These are phyloP conservation scores for Biscutella laevigata DNA, from an alignment of 441 rosid species.

Conservation along the genomic window DNA sequence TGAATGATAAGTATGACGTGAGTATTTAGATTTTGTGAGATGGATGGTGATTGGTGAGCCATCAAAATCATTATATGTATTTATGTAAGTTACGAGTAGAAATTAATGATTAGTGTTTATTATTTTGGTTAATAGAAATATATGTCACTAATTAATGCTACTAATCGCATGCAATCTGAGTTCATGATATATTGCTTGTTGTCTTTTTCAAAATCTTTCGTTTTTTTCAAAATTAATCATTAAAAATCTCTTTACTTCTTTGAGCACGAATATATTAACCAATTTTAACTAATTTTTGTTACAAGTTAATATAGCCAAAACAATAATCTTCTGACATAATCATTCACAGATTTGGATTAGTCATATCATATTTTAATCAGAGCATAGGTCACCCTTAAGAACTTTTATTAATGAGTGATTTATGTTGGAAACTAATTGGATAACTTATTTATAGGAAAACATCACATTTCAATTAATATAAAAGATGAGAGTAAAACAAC, in stretches of 20 bases:
- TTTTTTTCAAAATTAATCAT: slow-evolving; percentile 3
- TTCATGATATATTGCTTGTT: slow-evolving; percentile 13
- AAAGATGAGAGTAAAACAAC: too few relatives aligned
- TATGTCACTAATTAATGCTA: background rate
- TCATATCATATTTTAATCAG: too few relatives aligned
- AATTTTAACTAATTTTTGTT: too few relatives aligned
- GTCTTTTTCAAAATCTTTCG: slow-evolving; percentile 9
- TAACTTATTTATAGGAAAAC: too few relatives aligned
- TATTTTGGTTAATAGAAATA: slow-evolving; percentile 10
- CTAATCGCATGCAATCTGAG: slow-evolving; percentile 14
- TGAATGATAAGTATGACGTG: slow-evolving; percentile 11
- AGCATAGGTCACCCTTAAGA: too few relatives aligned
- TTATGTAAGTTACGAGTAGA: slow-evolving; percentile 24
- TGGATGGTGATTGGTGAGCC: slow-evolving; percentile 14
- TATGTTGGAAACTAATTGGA: too few relatives aligned
- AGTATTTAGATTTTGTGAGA: slow-evolving; percentile 18
- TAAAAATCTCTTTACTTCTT: background rate
- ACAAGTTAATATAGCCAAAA: too few relatives aligned
- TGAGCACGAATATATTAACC: background rate
- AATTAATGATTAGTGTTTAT: slow-evolving; percentile 17
- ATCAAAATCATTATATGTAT: slow-evolving; percentile 21
- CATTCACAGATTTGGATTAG: too few relatives aligned
- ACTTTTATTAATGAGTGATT: too few relatives aligned
- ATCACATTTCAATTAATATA: too few relatives aligned
- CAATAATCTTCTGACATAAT: too few relatives aligned